Evolutionary conservation across 306 rosid species (phyloP).

Genomic region (Lathyrus tuberosus): DNA sequence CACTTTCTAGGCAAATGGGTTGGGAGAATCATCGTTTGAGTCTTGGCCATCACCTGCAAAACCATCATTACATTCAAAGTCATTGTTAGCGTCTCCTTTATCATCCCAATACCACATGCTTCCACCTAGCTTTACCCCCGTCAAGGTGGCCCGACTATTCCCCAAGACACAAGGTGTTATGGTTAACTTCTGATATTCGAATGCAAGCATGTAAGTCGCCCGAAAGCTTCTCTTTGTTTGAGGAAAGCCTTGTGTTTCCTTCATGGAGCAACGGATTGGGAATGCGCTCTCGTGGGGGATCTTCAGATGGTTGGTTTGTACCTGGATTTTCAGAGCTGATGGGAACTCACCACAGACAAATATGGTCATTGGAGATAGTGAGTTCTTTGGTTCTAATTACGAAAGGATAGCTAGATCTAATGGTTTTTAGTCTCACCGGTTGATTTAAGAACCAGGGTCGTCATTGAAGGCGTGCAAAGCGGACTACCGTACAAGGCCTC

Average conservation of each 20-base stretch:
- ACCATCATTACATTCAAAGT: conserved; percentile 68
- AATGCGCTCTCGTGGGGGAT: conserved; percentile 71
- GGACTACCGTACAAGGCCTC: no score
- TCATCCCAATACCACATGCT: conserved; percentile 60
- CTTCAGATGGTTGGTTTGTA: conserved; percentile 95
- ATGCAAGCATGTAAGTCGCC: conserved; percentile 68
- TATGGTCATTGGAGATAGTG: conserved; percentile 95
- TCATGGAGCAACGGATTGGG: conserved; percentile 72
- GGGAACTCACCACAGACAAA: conserved; percentile 74
- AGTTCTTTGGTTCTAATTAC: conserved; percentile 68
- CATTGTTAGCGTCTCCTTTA: conserved; percentile 66
- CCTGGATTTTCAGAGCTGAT: conserved; percentile 80
- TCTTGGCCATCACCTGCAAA: conserved; percentile 66
- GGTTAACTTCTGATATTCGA: conserved; percentile 67
- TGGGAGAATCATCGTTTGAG: conserved; percentile 52
- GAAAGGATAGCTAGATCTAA: conserved; percentile 70
- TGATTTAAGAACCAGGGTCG: conserved; percentile 75
- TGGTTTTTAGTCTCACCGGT: conserved; percentile 58
- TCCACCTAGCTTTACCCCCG: conserved; percentile 60
- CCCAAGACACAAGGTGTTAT: conserved; percentile 66
- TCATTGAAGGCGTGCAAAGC: no score
- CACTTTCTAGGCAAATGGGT: conserved; percentile 61
- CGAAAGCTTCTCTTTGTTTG: conserved; percentile 55
- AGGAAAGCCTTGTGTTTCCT: conserved; percentile 65
- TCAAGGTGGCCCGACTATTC: conserved; percentile 59